A percentile compares a stretch with the other conserved stretches of the same genome.
These are phyloP conservation scores for Lactifluus echinatus DNA, from an alignment of 768 basidiomycete species.

Conservation along the genomic window DNA sequence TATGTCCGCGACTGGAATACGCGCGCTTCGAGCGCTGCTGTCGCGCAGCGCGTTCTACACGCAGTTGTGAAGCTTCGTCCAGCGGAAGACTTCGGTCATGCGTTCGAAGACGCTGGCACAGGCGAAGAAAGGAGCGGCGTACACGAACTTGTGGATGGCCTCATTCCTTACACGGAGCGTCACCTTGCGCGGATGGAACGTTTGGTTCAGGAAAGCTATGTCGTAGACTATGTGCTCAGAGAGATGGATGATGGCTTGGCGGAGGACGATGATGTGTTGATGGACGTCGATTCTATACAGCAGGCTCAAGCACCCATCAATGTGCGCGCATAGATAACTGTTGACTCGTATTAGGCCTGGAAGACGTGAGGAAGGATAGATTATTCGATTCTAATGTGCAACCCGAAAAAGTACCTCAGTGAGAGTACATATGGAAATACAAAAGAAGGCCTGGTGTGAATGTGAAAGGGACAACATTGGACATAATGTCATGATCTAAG, in stretches of 20 bases:
- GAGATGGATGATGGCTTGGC: constrained; percentile 65
- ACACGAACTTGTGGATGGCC: constrained; percentile 72
- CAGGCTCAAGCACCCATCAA: background rate
- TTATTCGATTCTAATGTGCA: background rate
- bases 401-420: background rate
- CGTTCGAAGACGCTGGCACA: constrained; percentile 35
- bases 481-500: background rate
- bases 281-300: constrained; percentile 19
- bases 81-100: constrained; percentile 62
- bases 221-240: constrained; percentile 80
- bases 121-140: constrained; percentile 28
- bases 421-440: background rate
- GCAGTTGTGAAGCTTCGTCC: constrained; percentile 71
- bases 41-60: constrained; percentile 80
- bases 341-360: background rate
- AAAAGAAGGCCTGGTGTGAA: background rate
- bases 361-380: background rate
- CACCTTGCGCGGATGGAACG: constrained; percentile 81
- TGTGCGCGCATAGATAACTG: background rate
- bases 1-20: constrained; percentile 93
- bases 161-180: constrained; percentile 92
- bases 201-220: constrained; percentile 89
- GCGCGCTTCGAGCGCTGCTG: constrained; percentile 74
- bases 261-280: constrained; percentile 31
- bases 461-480: background rate